A percentile compares a stretch with the other conserved stretches of the same genome.
Evolutionary conservation across 2,329 filamentous ascomycete species (phyloP).

Genomic region (Fusarium ambrosium): DNA sequence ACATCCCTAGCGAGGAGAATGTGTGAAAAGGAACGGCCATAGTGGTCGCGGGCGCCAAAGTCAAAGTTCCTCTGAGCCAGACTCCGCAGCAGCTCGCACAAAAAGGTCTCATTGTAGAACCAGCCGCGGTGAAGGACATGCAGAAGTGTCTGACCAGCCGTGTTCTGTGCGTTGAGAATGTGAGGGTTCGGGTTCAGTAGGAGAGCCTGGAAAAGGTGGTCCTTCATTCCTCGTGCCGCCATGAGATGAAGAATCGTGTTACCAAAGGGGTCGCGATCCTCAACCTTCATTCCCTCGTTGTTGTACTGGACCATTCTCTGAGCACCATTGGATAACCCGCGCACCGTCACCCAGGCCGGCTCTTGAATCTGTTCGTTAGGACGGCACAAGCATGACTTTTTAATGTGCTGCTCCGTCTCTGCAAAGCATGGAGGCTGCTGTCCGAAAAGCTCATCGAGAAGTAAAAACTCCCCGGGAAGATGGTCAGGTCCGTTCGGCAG

Average conservation of each 20-base stretch:
- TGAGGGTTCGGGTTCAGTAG: constrained; percentile 20
- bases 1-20: constrained; percentile 51
- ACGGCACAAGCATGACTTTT: constrained; percentile 49
- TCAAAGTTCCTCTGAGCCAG: constrained; percentile 44
- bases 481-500: constrained; percentile 46
- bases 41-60: constrained; percentile 59
- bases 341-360: constrained; percentile 49
- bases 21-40: constrained; percentile 68
- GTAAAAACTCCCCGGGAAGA: constrained; percentile 66
- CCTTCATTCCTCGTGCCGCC: constrained; percentile 51
- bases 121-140: constrained; percentile 57
- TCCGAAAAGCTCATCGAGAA: constrained; percentile 42
- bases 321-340: constrained; percentile 41
- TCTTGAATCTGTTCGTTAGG: constrained; percentile 40
- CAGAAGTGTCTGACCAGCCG: constrained; percentile 63
- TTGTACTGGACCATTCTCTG: constrained; percentile 29
- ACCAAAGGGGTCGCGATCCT: constrained; percentile 57
- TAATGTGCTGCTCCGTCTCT: constrained; percentile 41
- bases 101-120: constrained; percentile 47
- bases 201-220: constrained; percentile 49
- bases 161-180: constrained; percentile 54
- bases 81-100: constrained; percentile 48
- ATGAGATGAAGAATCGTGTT: constrained; percentile 64
- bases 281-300: constrained; percentile 19
- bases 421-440: constrained; percentile 37